Evolutionary conservation across 2,329 filamentous ascomycete species (phyloP).

Genomic region (Colletotrichum cuscutae): DNA sequence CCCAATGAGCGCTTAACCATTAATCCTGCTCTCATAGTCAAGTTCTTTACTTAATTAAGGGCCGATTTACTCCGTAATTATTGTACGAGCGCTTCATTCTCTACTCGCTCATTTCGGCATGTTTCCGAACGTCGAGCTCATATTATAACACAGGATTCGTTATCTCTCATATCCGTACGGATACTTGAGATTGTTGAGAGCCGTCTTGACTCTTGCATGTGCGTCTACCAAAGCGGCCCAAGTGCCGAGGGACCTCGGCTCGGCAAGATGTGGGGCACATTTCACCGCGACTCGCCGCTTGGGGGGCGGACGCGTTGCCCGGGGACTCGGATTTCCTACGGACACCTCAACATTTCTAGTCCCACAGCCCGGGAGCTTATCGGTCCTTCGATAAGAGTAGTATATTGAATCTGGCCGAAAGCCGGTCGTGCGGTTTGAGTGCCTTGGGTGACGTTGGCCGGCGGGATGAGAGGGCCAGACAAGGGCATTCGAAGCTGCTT

Average conservation of each 20-base stretch:
- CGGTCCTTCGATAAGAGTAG: not conserved
- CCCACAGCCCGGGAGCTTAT: not conserved
- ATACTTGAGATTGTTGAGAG: not conserved
- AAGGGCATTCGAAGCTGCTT: not conserved
- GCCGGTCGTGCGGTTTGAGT: not conserved
- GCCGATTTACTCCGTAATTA: no score
- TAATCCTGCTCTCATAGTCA: not conserved
- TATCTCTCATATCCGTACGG: not conserved
- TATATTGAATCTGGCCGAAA: not conserved
- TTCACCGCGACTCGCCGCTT: not conserved
- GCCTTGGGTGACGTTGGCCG: not conserved
- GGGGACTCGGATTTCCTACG: not conserved
- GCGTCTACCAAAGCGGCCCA: not conserved
- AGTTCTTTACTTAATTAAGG: not conserved
- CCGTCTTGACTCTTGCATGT: not conserved
- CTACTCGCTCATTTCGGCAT: not conserved
- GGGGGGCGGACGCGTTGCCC: not conserved
- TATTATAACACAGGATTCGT: not conserved
- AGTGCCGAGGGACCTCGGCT: conserved; percentile 27
- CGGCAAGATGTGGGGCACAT: conserved; percentile 9
- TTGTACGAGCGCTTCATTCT: not conserved
- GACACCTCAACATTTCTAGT: no score
- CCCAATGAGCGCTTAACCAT: no score
- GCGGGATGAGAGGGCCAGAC: not conserved
- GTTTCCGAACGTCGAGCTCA: no score